Evolutionary conservation across 345 rosid species (phyloP).

Genomic region (Trapa incisa): DNA sequence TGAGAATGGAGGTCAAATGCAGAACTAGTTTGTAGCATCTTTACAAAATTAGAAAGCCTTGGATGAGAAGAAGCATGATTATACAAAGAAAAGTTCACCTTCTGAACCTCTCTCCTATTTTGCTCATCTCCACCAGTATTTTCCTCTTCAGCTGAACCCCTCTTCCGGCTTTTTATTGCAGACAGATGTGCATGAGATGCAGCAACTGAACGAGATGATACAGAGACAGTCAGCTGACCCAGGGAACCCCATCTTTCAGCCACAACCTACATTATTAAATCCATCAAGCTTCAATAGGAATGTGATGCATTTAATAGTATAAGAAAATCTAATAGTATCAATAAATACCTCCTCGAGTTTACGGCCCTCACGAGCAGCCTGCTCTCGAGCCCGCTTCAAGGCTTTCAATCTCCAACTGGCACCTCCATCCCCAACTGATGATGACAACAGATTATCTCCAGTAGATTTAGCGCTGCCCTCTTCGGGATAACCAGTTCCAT

Average conservation of each 20-base stretch:
- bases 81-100: constrained; percentile 20
- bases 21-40: background rate
- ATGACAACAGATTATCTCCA: constrained; percentile 28
- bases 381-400: constrained; percentile 77
- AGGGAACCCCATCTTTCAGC: constrained; percentile 73
- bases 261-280: constrained; percentile 46
- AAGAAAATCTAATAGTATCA: background rate
- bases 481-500: constrained; percentile 78
- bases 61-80: background rate
- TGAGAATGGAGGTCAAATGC: constrained; percentile 11
- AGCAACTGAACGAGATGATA: constrained; percentile 55
- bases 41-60: background rate
- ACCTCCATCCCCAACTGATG: constrained; percentile 83
- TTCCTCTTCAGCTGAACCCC: constrained; percentile 18
- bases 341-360: constrained; percentile 44
- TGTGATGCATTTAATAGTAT: constrained; percentile 2
- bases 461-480: constrained; percentile 29
- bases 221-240: constrained; percentile 62
- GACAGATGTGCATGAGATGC: constrained; percentile 80
- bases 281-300: constrained; percentile 6
- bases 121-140: constrained; percentile 9
- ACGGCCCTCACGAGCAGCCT: constrained; percentile 79
- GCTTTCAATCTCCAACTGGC: constrained; percentile 95
- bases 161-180: constrained; percentile 60
- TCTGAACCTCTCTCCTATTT: constrained; percentile 23